Evolutionary conservation across 2,329 filamentous ascomycete genomes (phyloP).

Genomic region (Aspergillus jensenii): DNA sequence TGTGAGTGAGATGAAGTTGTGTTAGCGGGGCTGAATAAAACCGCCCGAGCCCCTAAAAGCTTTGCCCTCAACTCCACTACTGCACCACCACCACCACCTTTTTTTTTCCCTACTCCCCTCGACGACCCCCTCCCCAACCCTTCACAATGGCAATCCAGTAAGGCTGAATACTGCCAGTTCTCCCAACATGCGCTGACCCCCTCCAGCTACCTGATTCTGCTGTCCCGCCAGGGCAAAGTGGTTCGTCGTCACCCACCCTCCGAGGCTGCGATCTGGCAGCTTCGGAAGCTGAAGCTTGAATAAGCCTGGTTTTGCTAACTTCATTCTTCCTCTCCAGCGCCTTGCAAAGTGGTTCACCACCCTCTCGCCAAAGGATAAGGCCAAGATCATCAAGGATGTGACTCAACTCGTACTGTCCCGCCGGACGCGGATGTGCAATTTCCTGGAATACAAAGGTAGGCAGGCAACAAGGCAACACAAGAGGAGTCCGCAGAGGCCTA

Average conservation of each 20-base stretch:
- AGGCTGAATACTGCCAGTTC: constrained; percentile 14
- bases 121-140: neutral
- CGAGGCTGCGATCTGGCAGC: constrained; percentile 16
- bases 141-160: constrained; percentile 37
- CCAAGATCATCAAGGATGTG: constrained; percentile 99
- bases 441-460: constrained; percentile 96
- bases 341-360: constrained; percentile 99
- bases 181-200: constrained; percentile 18
- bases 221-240: constrained; percentile 98
- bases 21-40: neutral
- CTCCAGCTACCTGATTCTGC: constrained; percentile 87
- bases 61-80: constrained; percentile 15
- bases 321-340: constrained; percentile 60
- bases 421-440: constrained; percentile 99
- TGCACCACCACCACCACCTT: constrained; percentile 10
- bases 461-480: neutral
- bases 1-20: neutral
- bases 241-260: constrained; percentile 61
- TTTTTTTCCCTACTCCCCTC: constrained; percentile 14
- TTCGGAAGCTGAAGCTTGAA: constrained; percentile 13
- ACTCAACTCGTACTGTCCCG: constrained; percentile 94
- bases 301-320: constrained; percentile 19
- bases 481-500: neutral
- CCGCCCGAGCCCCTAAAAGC: constrained; percentile 18
- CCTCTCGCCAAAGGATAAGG: constrained; percentile 95